These are phyloP conservation scores for Echria macrotheca DNA, from an alignment of 495 filamentous ascomycete species.

Conservation along the genomic window DNA sequence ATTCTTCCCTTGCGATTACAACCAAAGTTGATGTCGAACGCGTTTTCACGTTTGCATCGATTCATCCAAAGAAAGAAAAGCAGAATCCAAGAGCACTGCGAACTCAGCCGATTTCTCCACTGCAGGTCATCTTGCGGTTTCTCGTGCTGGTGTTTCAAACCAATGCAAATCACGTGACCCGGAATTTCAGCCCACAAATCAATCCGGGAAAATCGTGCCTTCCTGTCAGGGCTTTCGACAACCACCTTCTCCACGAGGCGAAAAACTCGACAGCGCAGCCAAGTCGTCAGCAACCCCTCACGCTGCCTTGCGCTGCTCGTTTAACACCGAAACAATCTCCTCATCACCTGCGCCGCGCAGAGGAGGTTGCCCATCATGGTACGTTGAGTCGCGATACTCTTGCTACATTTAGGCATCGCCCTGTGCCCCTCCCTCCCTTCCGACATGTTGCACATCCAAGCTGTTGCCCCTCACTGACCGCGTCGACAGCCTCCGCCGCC, in stretches of 20 bases:
- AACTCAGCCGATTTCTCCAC: too few relatives aligned
- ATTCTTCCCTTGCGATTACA: too few relatives aligned
- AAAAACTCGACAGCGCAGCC: constrained; percentile 31
- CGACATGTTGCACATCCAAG: background rate
- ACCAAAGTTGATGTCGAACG: too few relatives aligned
- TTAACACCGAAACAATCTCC: constrained; percentile 22
- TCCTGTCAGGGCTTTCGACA: constrained; percentile 25
- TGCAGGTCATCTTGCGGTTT: too few relatives aligned
- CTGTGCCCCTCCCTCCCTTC: constrained; percentile 8
- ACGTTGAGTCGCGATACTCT: constrained; percentile 13
- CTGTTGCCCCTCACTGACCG: constrained; percentile 10
- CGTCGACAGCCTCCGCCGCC: constrained; percentile 81
- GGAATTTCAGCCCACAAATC: constrained; percentile 30
- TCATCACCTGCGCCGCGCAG: constrained; percentile 25
- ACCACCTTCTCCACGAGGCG: constrained; percentile 28
- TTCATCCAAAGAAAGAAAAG: too few relatives aligned
- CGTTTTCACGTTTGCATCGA: too few relatives aligned
- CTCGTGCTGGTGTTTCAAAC: too few relatives aligned
- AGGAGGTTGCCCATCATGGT: constrained; percentile 41
- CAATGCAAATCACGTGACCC: constrained; percentile 28
- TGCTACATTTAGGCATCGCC: background rate
- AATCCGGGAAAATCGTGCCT: constrained; percentile 19
- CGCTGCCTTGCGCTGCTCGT: constrained; percentile 25
- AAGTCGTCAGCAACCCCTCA: constrained; percentile 29
- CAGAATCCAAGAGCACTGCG: too few relatives aligned